Percentiles rank a stretch among this genome's conserved stretches.
Conservation (phyloP, 805 yeast genomes). For the Wickerhamomyces chambardii region DNA sequence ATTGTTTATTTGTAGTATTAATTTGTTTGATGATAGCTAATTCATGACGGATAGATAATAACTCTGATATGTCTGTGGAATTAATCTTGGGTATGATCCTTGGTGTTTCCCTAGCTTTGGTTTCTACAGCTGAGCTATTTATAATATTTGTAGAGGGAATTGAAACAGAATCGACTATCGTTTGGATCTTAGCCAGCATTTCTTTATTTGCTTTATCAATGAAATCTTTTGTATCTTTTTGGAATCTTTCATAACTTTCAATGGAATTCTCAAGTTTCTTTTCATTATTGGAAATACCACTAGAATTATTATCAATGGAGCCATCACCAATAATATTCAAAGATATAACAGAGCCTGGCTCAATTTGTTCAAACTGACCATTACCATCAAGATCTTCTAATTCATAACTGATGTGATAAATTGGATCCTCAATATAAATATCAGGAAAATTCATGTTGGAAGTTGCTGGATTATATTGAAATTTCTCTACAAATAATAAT, state of each 20-base stretch:
- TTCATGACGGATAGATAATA: conserved; percentile 43
- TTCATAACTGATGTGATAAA: conserved; percentile 60
- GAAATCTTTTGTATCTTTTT: conserved; percentile 12
- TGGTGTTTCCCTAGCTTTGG: too few relatives aligned
- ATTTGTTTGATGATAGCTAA: conserved; percentile 50
- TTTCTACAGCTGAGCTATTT: too few relatives aligned
- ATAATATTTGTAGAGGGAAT: conserved; percentile 2
- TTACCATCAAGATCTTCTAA: conserved; percentile 39
- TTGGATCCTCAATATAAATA: conserved; percentile 59
- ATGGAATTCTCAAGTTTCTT: conserved; percentile 9
- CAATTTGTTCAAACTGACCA: conserved; percentile 42
- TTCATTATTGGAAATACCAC: conserved; percentile 9
- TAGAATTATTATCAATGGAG: conserved; percentile 2
- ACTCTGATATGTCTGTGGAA: conserved; percentile 17
- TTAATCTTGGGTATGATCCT: too few relatives aligned
- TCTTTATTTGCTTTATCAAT: conserved; percentile 15
- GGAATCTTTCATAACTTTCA: conserved; percentile 5
- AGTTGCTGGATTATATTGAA: conserved; percentile 72
- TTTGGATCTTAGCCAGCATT: conserved; percentile 8
- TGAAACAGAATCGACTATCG: conserved; percentile 1
- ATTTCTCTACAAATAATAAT: conserved; percentile 75
- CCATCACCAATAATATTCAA: conserved; percentile 32
- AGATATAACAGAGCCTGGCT: conserved; percentile 49
- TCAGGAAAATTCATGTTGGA: conserved; percentile 74
- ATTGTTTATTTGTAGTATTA: conserved; percentile 33